Percentiles rank a stretch among this genome's conserved stretches.
phyloP scores from a whole-genome alignment of 345 rosid genomes.

The Erucastrum elatum region DNA sequence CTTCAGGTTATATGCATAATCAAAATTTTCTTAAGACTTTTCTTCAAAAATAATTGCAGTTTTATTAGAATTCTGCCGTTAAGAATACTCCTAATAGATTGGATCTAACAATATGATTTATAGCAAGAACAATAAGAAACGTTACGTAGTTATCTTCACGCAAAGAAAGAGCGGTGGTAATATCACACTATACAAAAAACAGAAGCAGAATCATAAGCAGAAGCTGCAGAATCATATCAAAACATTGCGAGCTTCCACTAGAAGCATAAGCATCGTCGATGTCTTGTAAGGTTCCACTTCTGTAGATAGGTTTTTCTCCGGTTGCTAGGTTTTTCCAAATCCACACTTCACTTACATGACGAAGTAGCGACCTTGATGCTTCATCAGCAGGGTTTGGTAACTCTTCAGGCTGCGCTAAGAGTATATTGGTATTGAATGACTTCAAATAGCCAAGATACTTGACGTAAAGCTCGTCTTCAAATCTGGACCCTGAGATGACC shows the following conservation, averaged over 20 bases:
- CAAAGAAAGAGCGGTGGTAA: neutral
- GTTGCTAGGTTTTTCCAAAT: neutral
- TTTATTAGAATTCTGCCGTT: neutral
- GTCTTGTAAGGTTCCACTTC: neutral
- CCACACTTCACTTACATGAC: neutral
- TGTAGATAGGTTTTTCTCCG: neutral
- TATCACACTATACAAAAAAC: too few species aligned
- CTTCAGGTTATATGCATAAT: neutral
- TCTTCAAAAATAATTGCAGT: neutral
- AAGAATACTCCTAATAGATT: neutral
- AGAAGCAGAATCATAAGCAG: too few species aligned
- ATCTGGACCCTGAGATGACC: neutral
- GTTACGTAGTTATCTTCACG: neutral
- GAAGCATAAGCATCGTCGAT: neutral
- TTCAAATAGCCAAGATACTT: neutral
- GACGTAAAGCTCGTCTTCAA: neutral
- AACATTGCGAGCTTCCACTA: neutral
- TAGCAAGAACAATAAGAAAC: neutral
- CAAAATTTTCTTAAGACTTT: neutral
- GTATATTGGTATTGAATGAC: neutral
- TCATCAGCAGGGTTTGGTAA: neutral
- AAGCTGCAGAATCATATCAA: too few species aligned
- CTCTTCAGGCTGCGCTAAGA: neutral
- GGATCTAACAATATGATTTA: neutral
- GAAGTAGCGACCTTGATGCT: neutral